Base-by-base conservation (phyloP, 2,329 filamentous ascomycete genomes). In the Chrysoporthe deuterocubensis region DNA sequence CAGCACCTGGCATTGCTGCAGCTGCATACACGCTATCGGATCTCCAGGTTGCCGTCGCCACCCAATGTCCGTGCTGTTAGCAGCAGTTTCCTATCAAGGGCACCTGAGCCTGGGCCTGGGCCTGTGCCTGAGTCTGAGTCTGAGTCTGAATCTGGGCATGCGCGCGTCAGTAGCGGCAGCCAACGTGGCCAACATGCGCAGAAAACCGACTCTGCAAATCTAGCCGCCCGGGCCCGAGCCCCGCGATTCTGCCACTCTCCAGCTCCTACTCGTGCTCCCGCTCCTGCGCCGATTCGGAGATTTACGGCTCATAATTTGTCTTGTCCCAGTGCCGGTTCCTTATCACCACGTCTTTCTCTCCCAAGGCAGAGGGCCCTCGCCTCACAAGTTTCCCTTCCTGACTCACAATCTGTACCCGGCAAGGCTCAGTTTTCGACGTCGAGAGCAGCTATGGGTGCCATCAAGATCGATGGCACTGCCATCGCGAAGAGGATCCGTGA, bases 381-480 rank as follows among this genome's bases (percentile, higher is more conserved):
- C 59, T 66, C 63, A 34, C 37, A 37, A 11, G 26, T n/a, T 46
- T 16, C 62, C n/a, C 67, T 59, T 37, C 60, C 42, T 63, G 44
- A 34, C 58, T 54, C 68, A 68, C 63, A 6, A 1, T 65, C 43
- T 48, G 37, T 14, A 40, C 52, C 48, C 60, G 66, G 61, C 46
- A 70, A 59, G 62, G 62, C 64, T 16, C 52, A 71, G 68, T 85
- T 84, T 73, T 80, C 81, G 54, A 81, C 81, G 73, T 88, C 86
- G 71, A 74, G 82, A 74, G 76, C 82, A 81, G 84, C 81, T 77
- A 98, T 97, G 94, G 88, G 89, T 74, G 95, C 93, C 73, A 88
- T 86, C 75, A 97, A 94, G 85, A 96, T 99, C 76, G 96, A 99
- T 83, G 96, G 96, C 84, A 97, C 91, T 67, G 93, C 93, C 78